Evolutionary conservation across 331 rosid genomes (phyloP).

Genomic region (Quercus tomentella): DNA sequence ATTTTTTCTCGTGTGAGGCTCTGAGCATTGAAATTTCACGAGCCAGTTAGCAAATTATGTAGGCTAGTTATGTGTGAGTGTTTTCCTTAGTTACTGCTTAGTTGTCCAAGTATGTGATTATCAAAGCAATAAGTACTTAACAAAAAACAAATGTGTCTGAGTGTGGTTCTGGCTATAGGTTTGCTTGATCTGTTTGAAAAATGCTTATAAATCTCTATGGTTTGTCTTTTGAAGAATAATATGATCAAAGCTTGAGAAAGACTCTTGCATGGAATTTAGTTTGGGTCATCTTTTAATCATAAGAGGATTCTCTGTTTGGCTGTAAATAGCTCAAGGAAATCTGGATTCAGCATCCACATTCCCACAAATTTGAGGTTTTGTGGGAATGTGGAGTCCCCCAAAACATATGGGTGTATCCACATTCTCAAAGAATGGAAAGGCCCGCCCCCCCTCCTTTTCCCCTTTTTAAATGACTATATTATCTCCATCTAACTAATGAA

Average conservation of each 20-base stretch:
- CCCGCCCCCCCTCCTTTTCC: no score
- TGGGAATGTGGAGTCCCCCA: no score
- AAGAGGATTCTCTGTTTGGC: no score
- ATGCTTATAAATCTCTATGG: not conserved
- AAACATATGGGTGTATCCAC: no score
- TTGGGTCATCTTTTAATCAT: no score
- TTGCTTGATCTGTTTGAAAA: not conserved
- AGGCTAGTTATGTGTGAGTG: not conserved
- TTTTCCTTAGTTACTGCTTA: not conserved
- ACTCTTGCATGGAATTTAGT: not conserved
- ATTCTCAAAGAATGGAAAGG: no score
- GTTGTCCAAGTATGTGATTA: not conserved
- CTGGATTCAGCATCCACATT: no score
- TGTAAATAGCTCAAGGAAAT: no score
- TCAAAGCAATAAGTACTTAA: not conserved
- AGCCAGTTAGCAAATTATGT: not conserved
- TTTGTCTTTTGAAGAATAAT: not conserved
- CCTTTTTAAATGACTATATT: no score
- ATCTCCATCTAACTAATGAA: no score
- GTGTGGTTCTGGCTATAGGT: not conserved
- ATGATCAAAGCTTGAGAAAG: not conserved
- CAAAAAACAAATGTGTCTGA: not conserved
- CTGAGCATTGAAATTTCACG: not conserved
- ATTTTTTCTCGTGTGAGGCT: not conserved
- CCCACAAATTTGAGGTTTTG: no score